These are phyloP conservation scores for Tephrocybe rancida DNA, from an alignment of 768 basidiomycete genomes.

Conservation along the genomic window DNA sequence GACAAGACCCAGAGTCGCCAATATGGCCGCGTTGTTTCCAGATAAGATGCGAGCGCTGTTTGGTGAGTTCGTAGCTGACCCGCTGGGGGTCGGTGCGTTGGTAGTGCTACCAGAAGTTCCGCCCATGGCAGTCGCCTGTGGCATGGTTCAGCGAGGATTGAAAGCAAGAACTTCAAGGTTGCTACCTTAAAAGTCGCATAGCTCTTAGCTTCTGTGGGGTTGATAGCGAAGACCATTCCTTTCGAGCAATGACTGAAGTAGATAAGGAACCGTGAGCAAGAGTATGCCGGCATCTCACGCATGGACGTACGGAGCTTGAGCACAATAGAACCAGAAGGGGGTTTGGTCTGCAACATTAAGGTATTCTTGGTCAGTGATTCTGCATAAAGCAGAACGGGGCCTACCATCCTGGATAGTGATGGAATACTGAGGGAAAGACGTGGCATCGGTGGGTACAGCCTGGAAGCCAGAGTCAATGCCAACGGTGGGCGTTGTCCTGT, in stretches of 20 bases:
- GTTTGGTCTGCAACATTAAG: conserved; percentile 25
- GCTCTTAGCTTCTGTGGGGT: conserved; percentile 47
- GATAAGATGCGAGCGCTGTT: conserved; percentile 14
- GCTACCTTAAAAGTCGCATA: conserved; percentile 27
- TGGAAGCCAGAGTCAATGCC: conserved; percentile 51
- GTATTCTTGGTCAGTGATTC: neutral
- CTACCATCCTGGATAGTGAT: conserved; percentile 33
- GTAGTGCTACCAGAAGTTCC: conserved; percentile 13
- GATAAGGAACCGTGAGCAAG: neutral
- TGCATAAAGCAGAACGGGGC: neutral
- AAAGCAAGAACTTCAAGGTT: conserved; percentile 30
- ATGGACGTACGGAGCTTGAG: conserved; percentile 32
- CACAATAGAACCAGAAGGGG: conserved; percentile 61
- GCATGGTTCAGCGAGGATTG: neutral
- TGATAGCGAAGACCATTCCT: conserved; percentile 61
- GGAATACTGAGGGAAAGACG: conserved; percentile 36
- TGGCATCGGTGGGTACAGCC: conserved; percentile 36
- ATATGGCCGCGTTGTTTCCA: conserved; percentile 16
- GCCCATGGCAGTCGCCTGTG: conserved; percentile 28
- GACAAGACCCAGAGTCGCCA: conserved; percentile 20
- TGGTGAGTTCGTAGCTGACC: neutral
- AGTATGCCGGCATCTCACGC: neutral
- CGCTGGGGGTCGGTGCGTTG: conserved; percentile 5
- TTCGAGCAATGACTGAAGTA: conserved; percentile 41
- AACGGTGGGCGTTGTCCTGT: conserved; percentile 19